A percentile compares a stretch with the other conserved stretches of the same genome.
Conservation (phyloP, 139 green algal genomes). For the Micromonas commoda region DNA sequence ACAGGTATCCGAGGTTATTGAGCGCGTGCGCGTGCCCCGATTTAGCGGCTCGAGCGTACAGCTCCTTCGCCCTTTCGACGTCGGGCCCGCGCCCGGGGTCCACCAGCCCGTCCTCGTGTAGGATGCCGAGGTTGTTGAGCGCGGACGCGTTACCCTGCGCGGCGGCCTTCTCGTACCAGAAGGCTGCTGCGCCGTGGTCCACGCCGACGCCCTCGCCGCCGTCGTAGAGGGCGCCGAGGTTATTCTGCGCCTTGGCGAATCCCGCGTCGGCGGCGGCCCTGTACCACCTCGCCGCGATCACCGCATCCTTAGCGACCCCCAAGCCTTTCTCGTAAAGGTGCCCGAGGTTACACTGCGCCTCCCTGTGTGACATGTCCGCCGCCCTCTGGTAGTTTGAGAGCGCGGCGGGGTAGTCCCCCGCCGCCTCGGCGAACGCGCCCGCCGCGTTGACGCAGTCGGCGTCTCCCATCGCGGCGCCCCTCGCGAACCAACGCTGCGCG, state of each 20-base stretch:
- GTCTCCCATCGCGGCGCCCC: neutral
- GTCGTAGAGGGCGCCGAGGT: slow-evolving; percentile 9
- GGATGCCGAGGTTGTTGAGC: slow-evolving; percentile 32
- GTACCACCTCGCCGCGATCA: slow-evolving; percentile 11
- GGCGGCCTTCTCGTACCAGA: neutral
- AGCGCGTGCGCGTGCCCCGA: slow-evolving; percentile 8
- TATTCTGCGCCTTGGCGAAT: slow-evolving; percentile 17
- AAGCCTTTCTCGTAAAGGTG: slow-evolving; percentile 18
- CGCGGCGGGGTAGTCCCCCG: neutral
- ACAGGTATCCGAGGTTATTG: slow-evolving; percentile 24
- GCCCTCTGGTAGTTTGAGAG: neutral
- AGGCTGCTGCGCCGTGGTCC: slow-evolving; percentile 11
- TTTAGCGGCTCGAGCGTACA: slow-evolving; percentile 5
- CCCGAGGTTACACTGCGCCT: neutral
- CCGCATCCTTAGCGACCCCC: neutral
- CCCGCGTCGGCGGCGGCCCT: neutral
- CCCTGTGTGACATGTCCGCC: slow-evolving; percentile 9
- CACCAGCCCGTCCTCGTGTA: slow-evolving; percentile 22
- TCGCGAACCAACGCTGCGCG: no score
- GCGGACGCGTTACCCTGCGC: slow-evolving; percentile 8
- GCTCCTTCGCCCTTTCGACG: neutral
- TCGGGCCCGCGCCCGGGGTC: neutral
- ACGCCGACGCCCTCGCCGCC: neutral
- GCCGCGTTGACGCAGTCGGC: neutral
- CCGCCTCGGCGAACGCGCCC: neutral